Evolutionary conservation across 768 basidiomycete species (phyloP).

Genomic region (Xerocomus potaroensis): DNA sequence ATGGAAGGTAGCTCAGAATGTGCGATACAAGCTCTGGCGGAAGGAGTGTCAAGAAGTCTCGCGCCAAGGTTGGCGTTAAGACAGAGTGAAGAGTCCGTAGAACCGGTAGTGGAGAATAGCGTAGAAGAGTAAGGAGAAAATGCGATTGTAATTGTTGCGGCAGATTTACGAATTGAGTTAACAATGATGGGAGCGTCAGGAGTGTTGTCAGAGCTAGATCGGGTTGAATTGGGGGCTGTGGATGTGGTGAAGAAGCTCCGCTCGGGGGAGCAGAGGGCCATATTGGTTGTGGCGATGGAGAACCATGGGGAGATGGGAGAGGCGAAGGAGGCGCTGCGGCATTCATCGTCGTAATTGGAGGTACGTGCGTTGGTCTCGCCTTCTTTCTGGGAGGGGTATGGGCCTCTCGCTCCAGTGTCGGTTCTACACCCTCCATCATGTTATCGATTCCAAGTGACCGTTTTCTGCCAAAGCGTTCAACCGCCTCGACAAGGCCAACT

Average conservation of each 20-base stretch:
- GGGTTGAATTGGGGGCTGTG: constrained; percentile 71
- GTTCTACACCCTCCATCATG: constrained; percentile 75
- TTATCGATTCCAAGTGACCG: constrained; percentile 50
- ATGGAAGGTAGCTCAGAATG: constrained; percentile 80
- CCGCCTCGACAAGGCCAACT: constrained; percentile 71
- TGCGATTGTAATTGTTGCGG: constrained; percentile 88
- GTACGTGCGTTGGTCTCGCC: constrained; percentile 56
- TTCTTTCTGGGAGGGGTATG: constrained; percentile 70
- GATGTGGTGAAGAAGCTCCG: constrained; percentile 65
- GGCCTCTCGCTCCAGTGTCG: constrained; percentile 41
- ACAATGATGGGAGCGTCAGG: constrained; percentile 77
- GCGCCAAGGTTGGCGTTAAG: constrained; percentile 83
- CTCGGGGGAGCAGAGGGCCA: constrained; percentile 85
- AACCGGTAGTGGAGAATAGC: constrained; percentile 88
- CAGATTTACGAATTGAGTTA: constrained; percentile 74
- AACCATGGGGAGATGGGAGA: constrained; percentile 80
- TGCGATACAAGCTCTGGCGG: constrained; percentile 91
- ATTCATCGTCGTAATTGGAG: constrained; percentile 60
- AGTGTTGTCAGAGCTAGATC: constrained; percentile 81
- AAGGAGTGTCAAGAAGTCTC: constrained; percentile 90
- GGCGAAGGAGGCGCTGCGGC: constrained; percentile 81
- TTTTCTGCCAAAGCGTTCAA: constrained; percentile 73
- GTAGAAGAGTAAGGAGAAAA: constrained; percentile 86
- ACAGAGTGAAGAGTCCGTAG: constrained; percentile 87
- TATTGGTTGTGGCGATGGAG: constrained; percentile 68